These are phyloP conservation scores for Conringia planisiliqua DNA, from an alignment of 345 rosid genomes.

Conservation along the genomic window DNA sequence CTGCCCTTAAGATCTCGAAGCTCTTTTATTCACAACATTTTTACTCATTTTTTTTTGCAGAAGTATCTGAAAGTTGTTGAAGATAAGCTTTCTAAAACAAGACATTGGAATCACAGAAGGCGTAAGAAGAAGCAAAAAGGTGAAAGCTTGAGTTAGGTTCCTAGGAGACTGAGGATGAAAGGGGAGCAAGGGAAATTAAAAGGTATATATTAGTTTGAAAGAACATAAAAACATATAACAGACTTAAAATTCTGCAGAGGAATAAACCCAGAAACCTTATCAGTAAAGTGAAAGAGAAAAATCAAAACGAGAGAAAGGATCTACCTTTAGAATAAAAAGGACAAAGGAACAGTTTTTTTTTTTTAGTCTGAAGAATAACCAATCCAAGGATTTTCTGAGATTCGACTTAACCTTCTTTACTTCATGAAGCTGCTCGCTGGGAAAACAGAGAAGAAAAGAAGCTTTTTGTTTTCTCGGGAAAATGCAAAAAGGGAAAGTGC, in stretches of 20 bases:
- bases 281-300: slow-evolving; percentile 1
- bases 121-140: neutral
- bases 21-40: neutral
- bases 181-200: neutral
- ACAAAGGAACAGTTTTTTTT: slow-evolving; percentile 1
- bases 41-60: neutral
- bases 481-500: slow-evolving; percentile 13
- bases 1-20: neutral
- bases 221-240: neutral
- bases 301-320: neutral
- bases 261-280: slow-evolving; percentile 17
- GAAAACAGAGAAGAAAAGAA: slow-evolving; percentile 14
- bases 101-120: neutral
- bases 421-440: neutral
- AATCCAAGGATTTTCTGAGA: slow-evolving; percentile 7
- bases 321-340: neutral
- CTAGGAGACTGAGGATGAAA: neutral
- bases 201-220: neutral
- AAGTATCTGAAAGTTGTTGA: neutral
- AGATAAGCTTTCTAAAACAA: neutral
- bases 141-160: neutral
- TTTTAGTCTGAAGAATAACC: neutral
- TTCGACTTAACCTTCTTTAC: slow-evolving; percentile 5
- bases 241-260: neutral
- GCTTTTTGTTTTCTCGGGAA: slow-evolving; percentile 26